Conservation (phyloP, 805 yeast species). For the Kazachstania taianensis region DNA sequence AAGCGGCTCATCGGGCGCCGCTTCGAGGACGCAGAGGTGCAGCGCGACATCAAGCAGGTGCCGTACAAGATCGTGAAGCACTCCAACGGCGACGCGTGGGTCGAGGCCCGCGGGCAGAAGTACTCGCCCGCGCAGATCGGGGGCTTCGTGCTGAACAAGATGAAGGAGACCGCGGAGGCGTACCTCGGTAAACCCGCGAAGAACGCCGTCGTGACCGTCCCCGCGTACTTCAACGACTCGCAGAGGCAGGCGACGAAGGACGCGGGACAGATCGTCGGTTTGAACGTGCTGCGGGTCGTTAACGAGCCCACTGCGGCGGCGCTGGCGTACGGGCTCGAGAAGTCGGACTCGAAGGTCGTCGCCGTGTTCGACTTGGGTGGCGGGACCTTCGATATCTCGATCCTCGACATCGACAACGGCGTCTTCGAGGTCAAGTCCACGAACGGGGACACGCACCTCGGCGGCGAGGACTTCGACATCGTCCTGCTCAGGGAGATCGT, state of each 20-base stretch:
- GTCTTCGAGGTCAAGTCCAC: constrained; percentile 96
- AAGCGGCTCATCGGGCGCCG: constrained; percentile 92
- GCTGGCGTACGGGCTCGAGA: constrained; percentile 88
- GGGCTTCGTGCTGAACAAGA: constrained; percentile 86
- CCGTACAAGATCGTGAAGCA: constrained; percentile 89
- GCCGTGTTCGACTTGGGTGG: constrained; percentile 98
- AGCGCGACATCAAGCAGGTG: constrained; percentile 75
- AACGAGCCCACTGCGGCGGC: constrained; percentile 91
- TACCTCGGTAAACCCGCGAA: constrained; percentile 77
- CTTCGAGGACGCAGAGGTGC: constrained; percentile 81
- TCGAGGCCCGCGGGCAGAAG: constrained; percentile 75
- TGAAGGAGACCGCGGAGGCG: constrained; percentile 96
- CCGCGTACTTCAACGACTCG: constrained; percentile 75
- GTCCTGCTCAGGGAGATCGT: constrained; percentile 76
- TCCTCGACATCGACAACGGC: constrained; percentile 93
- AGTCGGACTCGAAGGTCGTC: constrained; percentile 64
- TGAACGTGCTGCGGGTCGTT: constrained; percentile 70
- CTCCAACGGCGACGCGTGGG: constrained; percentile 93
- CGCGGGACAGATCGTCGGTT: constrained; percentile 95
- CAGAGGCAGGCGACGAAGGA: constrained; percentile 86
- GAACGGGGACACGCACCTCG: constrained; percentile 84
- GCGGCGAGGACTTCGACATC: constrained; percentile 86
- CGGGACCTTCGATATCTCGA: constrained; percentile 96
- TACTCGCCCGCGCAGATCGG: constrained; percentile 96
- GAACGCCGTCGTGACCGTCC: constrained; percentile 88